Conservation (phyloP, 148 eudicot species). For the Amaranthus cruentus region DNA sequence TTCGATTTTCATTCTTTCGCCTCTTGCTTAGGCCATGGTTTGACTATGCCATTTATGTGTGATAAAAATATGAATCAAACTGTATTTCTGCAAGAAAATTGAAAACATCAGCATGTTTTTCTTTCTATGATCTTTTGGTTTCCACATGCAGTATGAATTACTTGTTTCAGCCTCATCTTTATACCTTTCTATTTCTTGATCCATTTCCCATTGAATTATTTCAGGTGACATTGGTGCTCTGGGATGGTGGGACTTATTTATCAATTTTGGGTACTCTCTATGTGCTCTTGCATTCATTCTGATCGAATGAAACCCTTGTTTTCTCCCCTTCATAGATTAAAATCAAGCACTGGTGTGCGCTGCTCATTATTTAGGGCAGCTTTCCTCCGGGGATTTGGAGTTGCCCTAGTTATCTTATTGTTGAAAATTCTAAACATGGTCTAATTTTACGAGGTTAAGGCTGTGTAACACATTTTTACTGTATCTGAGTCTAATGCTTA, state of each 20-base stretch:
- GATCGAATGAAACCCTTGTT: background rate
- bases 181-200: constrained; percentile 1
- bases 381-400: background rate
- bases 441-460: background rate
- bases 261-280: constrained; percentile 66
- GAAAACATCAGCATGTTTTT: background rate
- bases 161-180: background rate
- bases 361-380: background rate
- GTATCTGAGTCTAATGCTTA: background rate
- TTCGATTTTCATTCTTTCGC: background rate
- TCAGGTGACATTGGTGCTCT: constrained; percentile 79
- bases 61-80: background rate
- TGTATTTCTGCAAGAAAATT: background rate
- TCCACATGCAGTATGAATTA: background rate
- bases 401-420: background rate
- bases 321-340: background rate
- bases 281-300: background rate
- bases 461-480: background rate
- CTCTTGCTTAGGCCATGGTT: background rate
- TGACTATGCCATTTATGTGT: background rate
- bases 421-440: background rate
- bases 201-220: constrained; percentile 10
- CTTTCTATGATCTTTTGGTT: background rate
- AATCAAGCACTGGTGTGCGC: background rate
- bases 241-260: constrained; percentile 95